Evolutionary conservation across 176 grass and related monocot species (phyloP), one percentile per base, ranked within the genome.

Genomic region (Tuctoria greenei): DNA sequence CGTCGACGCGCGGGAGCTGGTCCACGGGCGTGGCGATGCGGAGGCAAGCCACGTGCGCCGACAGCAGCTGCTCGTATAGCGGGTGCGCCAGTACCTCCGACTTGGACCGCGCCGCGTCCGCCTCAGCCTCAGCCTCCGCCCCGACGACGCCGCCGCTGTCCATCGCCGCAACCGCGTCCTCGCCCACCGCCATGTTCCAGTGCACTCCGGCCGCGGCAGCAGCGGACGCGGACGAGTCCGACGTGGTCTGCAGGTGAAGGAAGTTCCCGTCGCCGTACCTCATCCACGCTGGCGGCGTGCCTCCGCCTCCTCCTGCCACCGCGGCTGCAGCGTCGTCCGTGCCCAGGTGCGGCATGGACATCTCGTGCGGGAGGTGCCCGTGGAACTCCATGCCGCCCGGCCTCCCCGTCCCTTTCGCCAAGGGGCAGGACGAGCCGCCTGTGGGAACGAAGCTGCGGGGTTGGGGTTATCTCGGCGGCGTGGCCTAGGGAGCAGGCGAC

Each of bases 201-300:
- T 79, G 81, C 63, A 65, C 72, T 8, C 21, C 81, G 4, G 77
- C 60, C 14, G 28, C 58, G 4, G 62, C 75, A 9, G 60, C 61
- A 1, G 64, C 76, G 27, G 74, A 61, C 61, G 85, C 64, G 43
- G 90, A 88, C 35, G 90, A 89, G 16, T 86, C 90, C 57, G 86
- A 85, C 52, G 86, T 79, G 0, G 83, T 89, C 80, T 93, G 90
- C 50, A 93, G 83, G 73, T 93, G 90, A 58, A 93, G 86, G 80
- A 93, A 89, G 83, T 79, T 89, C 76, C 86, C 90, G 57, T 93
- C 90, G 34, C 62, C 83, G 73, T 89, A 88, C 83, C 90, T 84
- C 70, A 89, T 84, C 91, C 91, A 93, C 61, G 81, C 81, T 5
- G 89, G 89, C 2, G 72, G 50, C 50, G 12, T 73, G 0, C 77